Evolutionary conservation across 1,139 yeast species (phyloP).

Genomic region (Lodderomyces metapsilosis): DNA sequence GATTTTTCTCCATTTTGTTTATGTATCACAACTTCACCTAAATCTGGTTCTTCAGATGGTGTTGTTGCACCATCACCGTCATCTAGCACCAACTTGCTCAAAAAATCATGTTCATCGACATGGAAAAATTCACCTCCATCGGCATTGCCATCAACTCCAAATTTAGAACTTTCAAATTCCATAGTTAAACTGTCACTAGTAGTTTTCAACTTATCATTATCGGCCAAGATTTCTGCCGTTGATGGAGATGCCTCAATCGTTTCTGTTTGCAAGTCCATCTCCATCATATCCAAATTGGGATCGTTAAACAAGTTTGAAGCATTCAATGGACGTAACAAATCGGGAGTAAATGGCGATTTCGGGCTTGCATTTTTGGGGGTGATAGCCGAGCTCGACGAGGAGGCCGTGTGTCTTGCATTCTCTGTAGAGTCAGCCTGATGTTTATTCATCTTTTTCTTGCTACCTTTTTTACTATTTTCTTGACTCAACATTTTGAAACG

Average conservation of each 20-base stretch:
- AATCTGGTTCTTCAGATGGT: constrained; percentile 12
- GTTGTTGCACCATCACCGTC: too few relatives aligned
- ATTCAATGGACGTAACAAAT: constrained; percentile 23
- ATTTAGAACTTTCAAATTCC: neutral
- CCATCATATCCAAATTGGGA: constrained; percentile 9
- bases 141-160: constrained; percentile 1
- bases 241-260: constrained; percentile 14
- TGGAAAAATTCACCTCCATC: constrained; percentile 14
- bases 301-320: constrained; percentile 20
- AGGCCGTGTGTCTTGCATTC: neutral
- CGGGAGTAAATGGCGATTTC: constrained; percentile 17
- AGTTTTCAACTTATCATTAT: constrained; percentile 2
- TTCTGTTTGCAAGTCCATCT: constrained; percentile 16
- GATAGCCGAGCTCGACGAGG: constrained; percentile 7
- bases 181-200: constrained; percentile 9
- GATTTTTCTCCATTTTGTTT: neutral
- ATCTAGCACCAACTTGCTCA: constrained; percentile 14
- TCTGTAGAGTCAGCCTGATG: neutral
- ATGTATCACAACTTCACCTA: constrained; percentile 16
- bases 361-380: neutral
- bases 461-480: constrained; percentile 16
- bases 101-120: constrained; percentile 19
- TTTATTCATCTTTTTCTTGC: constrained; percentile 3
- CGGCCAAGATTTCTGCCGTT: neutral
- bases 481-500: constrained; percentile 22